Conservation (phyloP, 1,284 basidiomycete genomes). For the Cerrena zonata region DNA sequence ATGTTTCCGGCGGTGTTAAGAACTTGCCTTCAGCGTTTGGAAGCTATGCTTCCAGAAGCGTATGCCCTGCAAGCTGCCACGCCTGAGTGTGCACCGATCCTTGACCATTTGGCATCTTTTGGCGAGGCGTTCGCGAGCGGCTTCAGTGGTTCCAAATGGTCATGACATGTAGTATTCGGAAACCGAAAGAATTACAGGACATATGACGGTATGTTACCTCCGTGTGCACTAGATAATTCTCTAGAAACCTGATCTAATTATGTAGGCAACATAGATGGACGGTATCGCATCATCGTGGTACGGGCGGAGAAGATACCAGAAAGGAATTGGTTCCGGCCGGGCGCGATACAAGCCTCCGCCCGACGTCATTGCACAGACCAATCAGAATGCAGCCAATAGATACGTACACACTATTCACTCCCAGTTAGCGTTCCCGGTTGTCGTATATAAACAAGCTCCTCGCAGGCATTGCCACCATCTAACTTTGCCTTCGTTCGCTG, state of each 20-base stretch:
- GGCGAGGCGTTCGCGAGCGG: constrained; percentile 12
- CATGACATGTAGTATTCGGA: no score
- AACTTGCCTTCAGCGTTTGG: constrained; percentile 41
- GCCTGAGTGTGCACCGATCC: constrained; percentile 18
- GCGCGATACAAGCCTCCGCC: not conserved
- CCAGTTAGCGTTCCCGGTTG: not conserved
- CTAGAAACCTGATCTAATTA: no score
- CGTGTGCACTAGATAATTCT: no score
- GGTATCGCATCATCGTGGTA: no score
- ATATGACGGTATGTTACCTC: no score
- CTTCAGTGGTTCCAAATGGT: not conserved
- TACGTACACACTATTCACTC: no score
- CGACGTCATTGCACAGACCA: not conserved
- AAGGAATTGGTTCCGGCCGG: not conserved
- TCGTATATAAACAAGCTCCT: not conserved
- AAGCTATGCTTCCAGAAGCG: constrained; percentile 51
- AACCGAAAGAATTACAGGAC: no score
- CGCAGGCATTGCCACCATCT: not conserved
- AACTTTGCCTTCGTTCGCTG: not conserved
- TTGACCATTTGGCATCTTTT: constrained; percentile 20
- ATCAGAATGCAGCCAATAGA: not conserved
- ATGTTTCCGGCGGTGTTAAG: not conserved
- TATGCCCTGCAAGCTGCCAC: constrained; percentile 39
- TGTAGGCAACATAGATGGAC: no score
- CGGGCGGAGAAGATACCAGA: not conserved